phyloP scores from a whole-genome alignment of 2,329 filamentous ascomycete species.

The Epichloe glyceriae region DNA sequence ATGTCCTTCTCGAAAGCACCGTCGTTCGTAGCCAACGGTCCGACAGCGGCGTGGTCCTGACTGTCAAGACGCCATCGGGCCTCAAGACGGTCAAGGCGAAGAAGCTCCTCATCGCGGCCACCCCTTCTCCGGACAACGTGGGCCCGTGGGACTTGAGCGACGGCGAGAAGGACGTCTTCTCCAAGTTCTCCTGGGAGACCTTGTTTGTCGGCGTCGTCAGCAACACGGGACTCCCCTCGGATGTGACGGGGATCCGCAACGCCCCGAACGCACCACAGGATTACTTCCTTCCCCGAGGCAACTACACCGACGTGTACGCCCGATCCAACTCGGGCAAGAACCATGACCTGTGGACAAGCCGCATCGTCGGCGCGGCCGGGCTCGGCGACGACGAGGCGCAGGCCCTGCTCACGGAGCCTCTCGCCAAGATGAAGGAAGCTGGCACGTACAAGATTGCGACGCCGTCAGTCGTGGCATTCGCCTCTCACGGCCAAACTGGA shows the following conservation, averaged over 20 bases:
- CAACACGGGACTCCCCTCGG: conserved; percentile 6
- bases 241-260: neutral
- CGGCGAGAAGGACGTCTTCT: conserved; percentile 13
- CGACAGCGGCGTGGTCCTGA: neutral
- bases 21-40: neutral
- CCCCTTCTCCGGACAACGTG: conserved; percentile 14
- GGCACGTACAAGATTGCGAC: neutral
- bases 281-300: neutral
- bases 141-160: conserved; percentile 14
- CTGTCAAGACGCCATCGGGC: neutral
- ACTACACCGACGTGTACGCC: neutral
- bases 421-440: neutral
- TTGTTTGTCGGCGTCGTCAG: conserved; percentile 13
- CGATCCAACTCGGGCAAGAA: neutral
- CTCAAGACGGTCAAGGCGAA: conserved; percentile 7
- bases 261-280: neutral
- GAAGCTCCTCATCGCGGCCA: conserved; percentile 17
- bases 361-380: neutral
- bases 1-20: neutral
- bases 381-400: neutral
- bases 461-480: neutral
- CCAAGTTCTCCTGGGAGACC: conserved; percentile 12
- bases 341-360: neutral
- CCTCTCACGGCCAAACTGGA: neutral
- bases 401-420: neutral